Percentiles rank a stretch among this genome's conserved stretches.
Conservation (phyloP, 192 early-diverging fungal genomes). For the Chytriomyces sp. region DNA sequence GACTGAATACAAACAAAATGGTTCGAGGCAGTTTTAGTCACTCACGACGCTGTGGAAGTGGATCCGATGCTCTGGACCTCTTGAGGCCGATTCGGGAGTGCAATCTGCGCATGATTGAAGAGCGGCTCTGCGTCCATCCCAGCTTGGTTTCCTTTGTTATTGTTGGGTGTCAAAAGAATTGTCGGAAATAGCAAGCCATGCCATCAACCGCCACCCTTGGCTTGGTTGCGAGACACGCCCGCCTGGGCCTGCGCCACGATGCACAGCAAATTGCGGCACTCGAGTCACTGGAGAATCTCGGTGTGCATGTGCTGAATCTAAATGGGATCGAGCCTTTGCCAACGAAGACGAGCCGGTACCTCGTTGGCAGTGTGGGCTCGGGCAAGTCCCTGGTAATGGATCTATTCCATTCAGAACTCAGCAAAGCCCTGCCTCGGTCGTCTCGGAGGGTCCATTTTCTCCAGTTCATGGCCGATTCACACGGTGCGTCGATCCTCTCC, state of each 20-base stretch:
- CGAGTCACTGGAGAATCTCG: neutral
- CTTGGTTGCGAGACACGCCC: neutral
- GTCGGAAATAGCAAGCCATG: too few relatives aligned
- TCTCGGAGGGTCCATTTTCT: slow-evolving; percentile 10
- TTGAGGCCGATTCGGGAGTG: too few relatives aligned
- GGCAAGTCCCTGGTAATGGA: slow-evolving; percentile 21
- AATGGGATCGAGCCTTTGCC: neutral
- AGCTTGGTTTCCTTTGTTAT: too few relatives aligned
- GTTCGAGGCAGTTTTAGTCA: too few relatives aligned
- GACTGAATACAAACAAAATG: too few relatives aligned
- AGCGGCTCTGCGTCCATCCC: too few relatives aligned
- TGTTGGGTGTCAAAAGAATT: too few relatives aligned
- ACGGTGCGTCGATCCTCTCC: neutral
- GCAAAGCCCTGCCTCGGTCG: neutral
- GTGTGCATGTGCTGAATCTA: neutral
- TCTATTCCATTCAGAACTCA: neutral
- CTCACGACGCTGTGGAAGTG: too few relatives aligned
- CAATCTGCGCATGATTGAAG: too few relatives aligned
- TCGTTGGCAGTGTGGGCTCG: slow-evolving; percentile 14
- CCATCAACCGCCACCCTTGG: too few relatives aligned
- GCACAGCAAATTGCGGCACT: neutral
- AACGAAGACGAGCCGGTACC: neutral
- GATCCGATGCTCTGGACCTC: too few relatives aligned
- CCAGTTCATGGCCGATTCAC: slow-evolving; percentile 6
- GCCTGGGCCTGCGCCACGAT: slow-evolving; percentile 11